Evolutionary conservation across 352 stramenopile species (phyloP).

Genomic region (Phytophthora hybrid): DNA sequence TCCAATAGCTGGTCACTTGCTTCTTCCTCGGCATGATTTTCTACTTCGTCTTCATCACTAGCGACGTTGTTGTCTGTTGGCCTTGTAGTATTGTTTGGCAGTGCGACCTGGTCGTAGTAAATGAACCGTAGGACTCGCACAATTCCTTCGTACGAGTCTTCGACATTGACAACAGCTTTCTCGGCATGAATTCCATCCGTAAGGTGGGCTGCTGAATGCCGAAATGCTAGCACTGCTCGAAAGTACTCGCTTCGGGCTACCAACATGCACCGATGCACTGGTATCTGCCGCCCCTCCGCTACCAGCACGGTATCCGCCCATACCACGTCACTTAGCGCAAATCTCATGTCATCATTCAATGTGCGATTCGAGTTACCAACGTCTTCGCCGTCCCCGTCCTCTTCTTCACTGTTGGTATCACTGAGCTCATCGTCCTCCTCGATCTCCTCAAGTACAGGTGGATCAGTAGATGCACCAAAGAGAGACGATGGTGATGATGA

Average conservation of each 20-base stretch:
- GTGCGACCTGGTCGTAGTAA: conserved; percentile 63
- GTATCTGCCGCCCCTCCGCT: conserved; percentile 52
- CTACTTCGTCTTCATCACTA: background rate
- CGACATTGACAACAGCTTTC: conserved; percentile 48
- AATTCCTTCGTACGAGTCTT: conserved; percentile 62
- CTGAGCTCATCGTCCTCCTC: conserved; percentile 16
- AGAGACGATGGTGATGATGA: conserved; percentile 25
- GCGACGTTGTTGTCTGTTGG: background rate
- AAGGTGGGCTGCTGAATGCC: conserved; percentile 11
- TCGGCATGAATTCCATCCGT: background rate
- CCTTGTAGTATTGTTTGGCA: conserved; percentile 1
- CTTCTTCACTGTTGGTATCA: conserved; percentile 16
- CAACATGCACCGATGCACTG: conserved; percentile 70
- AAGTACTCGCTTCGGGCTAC: conserved; percentile 78
- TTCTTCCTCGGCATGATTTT: conserved; percentile 23
- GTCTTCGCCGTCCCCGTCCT: background rate
- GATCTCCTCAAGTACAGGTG: background rate
- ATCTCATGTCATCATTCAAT: conserved; percentile 57
- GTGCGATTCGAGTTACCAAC: conserved; percentile 3
- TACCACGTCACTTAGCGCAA: conserved; percentile 50
- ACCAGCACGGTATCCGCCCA: conserved; percentile 69
- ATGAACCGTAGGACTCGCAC: conserved; percentile 77
- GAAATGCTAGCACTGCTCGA: conserved; percentile 59
- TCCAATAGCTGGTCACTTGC: conserved; percentile 63
- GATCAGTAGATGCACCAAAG: background rate